Evolutionary conservation across 1,284 basidiomycete genomes (phyloP).

Genomic region (Irpex lacteus): DNA sequence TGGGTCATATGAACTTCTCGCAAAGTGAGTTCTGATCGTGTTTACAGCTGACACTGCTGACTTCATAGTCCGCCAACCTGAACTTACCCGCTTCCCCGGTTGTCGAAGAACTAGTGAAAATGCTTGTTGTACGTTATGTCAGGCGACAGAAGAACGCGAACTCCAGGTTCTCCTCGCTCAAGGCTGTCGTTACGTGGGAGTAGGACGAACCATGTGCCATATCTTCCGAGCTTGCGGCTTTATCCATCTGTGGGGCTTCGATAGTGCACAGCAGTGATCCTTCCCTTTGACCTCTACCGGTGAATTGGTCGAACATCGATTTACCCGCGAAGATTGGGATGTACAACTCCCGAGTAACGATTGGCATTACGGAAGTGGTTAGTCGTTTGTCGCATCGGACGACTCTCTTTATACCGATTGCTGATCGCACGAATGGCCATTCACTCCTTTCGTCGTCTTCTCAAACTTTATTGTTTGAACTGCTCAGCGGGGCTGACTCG

Average conservation of each 20-base stretch:
- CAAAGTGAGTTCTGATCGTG: not conserved
- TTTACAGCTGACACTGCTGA: not conserved
- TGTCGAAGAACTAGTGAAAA: not conserved
- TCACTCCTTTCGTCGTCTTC: not conserved
- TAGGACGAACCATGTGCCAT: not conserved
- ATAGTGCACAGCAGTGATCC: not conserved
- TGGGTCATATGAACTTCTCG: not conserved
- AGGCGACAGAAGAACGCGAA: not conserved
- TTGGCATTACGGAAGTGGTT: not conserved
- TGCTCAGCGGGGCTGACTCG: not conserved
- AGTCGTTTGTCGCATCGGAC: not conserved
- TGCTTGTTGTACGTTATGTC: not conserved
- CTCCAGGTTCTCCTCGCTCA: not conserved
- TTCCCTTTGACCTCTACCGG: not conserved
- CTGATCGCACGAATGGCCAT: not conserved
- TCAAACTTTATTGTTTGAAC: not conserved
- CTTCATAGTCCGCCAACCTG: not conserved
- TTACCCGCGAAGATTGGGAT: not conserved
- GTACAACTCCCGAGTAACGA: not conserved
- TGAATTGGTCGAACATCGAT: not conserved
- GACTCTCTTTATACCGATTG: not conserved
- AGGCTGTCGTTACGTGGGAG: not conserved
- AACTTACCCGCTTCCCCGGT: not conserved
- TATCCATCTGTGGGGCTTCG: not conserved
- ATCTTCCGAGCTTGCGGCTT: slow-evolving; percentile 1